Evolutionary conservation across 2,329 filamentous ascomycete genomes (phyloP).

Genomic region (Stemphylium beticola): DNA sequence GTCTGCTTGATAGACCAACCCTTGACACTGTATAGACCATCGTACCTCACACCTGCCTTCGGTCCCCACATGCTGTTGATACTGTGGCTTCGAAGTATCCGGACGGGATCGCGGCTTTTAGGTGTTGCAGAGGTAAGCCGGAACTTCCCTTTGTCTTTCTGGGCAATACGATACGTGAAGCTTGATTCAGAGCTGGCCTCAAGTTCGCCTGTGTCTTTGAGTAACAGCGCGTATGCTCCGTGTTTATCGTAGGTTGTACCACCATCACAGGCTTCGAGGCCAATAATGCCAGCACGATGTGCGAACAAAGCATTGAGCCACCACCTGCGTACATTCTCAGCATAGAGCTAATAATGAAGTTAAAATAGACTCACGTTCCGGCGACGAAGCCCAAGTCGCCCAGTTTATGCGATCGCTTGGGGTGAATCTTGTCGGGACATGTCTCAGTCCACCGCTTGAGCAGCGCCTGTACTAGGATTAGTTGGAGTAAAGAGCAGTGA

Average conservation of each 20-base stretch:
- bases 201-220: conserved; percentile 51
- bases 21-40: conserved; percentile 50
- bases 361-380: conserved; percentile 49
- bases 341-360: neutral
- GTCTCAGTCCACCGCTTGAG: conserved; percentile 41
- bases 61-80: conserved; percentile 55
- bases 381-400: conserved; percentile 55
- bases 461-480: conserved; percentile 35
- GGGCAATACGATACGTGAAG: conserved; percentile 52
- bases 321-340: conserved; percentile 51
- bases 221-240: conserved; percentile 55
- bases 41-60: conserved; percentile 56
- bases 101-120: conserved; percentile 50
- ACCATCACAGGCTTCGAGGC: conserved; percentile 49
- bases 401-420: conserved; percentile 40
- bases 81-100: conserved; percentile 54
- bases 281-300: conserved; percentile 56
- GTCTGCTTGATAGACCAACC: conserved; percentile 52
- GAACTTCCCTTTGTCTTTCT: conserved; percentile 52
- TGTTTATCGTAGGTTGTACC: conserved; percentile 51
- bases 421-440: conserved; percentile 39
- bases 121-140: conserved; percentile 52
- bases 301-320: conserved; percentile 59
- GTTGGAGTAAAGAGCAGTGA: neutral
- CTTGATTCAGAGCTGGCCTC: conserved; percentile 38